These are phyloP conservation scores for Geotrichum macrosporum DNA, from an alignment of 1,139 yeast species.

Conservation along the genomic window DNA sequence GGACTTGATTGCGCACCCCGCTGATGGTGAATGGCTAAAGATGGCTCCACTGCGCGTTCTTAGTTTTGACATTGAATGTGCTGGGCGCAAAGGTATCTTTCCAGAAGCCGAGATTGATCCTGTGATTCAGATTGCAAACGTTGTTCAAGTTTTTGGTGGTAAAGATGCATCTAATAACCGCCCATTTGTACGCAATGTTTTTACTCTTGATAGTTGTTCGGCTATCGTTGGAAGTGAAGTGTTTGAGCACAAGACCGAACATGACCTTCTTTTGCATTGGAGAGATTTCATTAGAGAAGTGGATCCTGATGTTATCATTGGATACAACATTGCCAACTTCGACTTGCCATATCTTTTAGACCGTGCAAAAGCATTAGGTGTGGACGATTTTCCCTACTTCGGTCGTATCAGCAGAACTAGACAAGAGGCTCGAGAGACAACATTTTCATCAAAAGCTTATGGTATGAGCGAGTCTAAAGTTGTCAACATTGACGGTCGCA, in stretches of 20 bases:
- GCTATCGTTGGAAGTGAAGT: conserved; percentile 93
- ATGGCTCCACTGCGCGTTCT: conserved; percentile 91
- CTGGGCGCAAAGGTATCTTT: conserved; percentile 93
- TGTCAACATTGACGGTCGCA: conserved; percentile 89
- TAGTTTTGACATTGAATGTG: conserved; percentile 97
- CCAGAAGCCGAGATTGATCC: conserved; percentile 94
- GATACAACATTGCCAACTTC: conserved; percentile 90
- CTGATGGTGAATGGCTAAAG: conserved; percentile 92
- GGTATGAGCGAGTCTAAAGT: conserved; percentile 93
- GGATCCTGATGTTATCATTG: conserved; percentile 96
- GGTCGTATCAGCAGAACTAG: conserved; percentile 65
- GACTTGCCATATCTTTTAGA: conserved; percentile 91
- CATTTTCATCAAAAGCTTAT: conserved; percentile 90
- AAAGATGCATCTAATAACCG: conserved; percentile 37
- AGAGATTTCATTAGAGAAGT: conserved; percentile 71
- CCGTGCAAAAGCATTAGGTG: conserved; percentile 70
- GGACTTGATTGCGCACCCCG: conserved; percentile 69
- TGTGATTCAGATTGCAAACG: conserved; percentile 95
- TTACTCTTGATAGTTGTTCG: conserved; percentile 86
- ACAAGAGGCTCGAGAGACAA: conserved; percentile 76
- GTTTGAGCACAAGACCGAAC: conserved; percentile 68
- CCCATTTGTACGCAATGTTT: conserved; percentile 92
- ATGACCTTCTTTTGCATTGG: conserved; percentile 82
- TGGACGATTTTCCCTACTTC: conserved; percentile 74
- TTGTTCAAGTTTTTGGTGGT: conserved; percentile 79